phyloP scores from a whole-genome alignment of 257 asterid genomes.

The Nicotiana knightiana region DNA sequence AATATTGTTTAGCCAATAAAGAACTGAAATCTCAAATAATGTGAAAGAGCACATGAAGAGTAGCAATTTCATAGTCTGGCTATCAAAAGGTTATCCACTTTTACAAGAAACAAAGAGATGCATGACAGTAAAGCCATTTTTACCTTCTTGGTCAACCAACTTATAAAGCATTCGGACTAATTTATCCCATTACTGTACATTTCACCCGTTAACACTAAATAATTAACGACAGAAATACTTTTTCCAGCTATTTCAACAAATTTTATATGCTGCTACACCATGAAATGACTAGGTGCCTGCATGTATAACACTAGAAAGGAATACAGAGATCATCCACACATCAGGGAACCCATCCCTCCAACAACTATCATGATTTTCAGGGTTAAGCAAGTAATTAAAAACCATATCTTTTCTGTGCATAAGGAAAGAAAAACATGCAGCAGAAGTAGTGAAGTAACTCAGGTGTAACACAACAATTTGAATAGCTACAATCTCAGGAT shows the following conservation, averaged over 20 bases:
- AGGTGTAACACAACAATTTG: neutral
- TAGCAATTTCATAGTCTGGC: neutral
- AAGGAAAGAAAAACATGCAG: neutral
- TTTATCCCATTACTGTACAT: neutral
- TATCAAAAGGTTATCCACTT: neutral
- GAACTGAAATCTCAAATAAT: neutral
- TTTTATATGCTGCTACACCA: neutral
- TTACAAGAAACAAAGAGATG: neutral
- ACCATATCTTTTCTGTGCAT: neutral
- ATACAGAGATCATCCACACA: neutral
- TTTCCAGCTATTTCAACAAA: neutral
- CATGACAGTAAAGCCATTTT: neutral
- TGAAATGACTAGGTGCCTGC: neutral
- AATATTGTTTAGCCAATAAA: neutral
- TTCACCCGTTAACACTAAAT: neutral
- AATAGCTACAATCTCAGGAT: neutral
- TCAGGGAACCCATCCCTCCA: neutral
- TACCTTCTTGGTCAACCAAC: neutral
- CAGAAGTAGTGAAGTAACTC: neutral
- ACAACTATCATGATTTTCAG: neutral
- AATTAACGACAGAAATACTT: neutral
- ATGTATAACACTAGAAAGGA: neutral
- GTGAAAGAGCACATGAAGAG: neutral
- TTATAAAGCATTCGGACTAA: neutral
- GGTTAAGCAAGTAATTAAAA: neutral